A percentile compares a stretch with the other conserved stretches of the same genome.
Evolutionary conservation across 2,329 filamentous ascomycete species (phyloP).

Genomic region (Colletotrichum lupini): DNA sequence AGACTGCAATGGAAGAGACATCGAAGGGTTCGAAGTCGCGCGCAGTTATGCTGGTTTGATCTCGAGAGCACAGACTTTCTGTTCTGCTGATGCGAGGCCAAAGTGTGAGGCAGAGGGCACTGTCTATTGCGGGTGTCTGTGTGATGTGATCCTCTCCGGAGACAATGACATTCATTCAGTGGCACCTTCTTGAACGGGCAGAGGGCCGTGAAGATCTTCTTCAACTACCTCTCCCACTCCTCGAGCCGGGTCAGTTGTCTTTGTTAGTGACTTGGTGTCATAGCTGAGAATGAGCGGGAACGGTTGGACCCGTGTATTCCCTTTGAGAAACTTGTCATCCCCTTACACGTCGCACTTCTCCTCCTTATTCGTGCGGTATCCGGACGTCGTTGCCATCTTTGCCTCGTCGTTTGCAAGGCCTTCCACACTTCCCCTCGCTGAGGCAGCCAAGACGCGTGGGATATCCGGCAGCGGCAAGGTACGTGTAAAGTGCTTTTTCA

Average conservation of each 20-base stretch:
- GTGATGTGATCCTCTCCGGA: neutral
- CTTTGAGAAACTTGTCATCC: neutral
- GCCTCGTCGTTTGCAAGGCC: neutral
- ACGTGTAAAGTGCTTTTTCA: conserved; percentile 1
- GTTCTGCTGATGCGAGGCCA: neutral
- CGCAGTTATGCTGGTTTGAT: neutral
- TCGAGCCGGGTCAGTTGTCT: neutral
- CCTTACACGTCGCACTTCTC: neutral
- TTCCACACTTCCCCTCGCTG: neutral
- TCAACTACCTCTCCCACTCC: neutral
- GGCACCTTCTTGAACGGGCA: conserved; percentile 15
- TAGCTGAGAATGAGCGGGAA: neutral
- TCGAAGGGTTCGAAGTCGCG: neutral
- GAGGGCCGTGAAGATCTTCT: neutral
- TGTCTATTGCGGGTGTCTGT: conserved; percentile 15
- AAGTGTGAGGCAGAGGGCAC: neutral
- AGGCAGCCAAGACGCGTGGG: neutral
- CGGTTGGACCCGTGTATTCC: neutral
- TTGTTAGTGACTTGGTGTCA: neutral
- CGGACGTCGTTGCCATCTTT: neutral
- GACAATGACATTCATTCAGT: neutral
- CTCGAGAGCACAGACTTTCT: neutral
- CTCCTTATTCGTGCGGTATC: neutral
- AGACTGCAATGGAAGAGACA: neutral
- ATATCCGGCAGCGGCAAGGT: neutral